Evolutionary conservation across 1,284 basidiomycete species (phyloP), one percentile per base, ranked within the genome.

Genomic region (Marasmius tenuissimus): DNA sequence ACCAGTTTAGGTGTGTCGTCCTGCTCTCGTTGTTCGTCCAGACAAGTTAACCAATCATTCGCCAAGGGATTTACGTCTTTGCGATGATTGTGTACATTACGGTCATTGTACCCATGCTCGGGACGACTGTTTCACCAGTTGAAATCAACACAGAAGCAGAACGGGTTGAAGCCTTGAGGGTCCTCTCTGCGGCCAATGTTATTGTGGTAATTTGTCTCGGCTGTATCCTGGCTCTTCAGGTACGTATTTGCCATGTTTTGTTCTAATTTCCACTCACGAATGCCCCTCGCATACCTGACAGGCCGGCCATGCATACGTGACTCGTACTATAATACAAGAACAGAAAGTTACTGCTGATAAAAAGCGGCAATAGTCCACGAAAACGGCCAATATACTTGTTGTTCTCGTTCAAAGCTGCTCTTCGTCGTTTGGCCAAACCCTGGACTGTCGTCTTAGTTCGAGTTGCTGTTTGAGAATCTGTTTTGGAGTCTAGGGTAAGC

Each of bases 231-330:
- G 70, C 77, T 56, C 78, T 93, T 57, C 91, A 93, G 86, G 91
- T 91, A 71, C 47, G 65, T 59, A 54, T 27, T 38, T 39, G 55
- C 58, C 56, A 54, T 68, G 59, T 55, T 53, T 49, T 63, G 18
- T 56, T 16, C 3, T 37, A 22, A 27, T 48, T 49, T 18, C 38
- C 16, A 14, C 34, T 58, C 58, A 56, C 55, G 64, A 50, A 60
- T 39, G 51, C 54, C 35, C 33, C 57, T 60, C 68, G 58, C 69
- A 60, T 62, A 64, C 53, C 2, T 27, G 27, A 27, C 77, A 96
- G 90, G 88, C 85, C 58, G 94, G 94, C 37, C 93, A 96, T 72
- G 92, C 93, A 78, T 96, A 92, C 73, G 92, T 92, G 39, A 79
- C 81, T 65, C 85, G 91, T 37, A 66, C 82, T 54, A 93, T 94